Conservation (phyloP, 108 stramenopile species). For the Conticribra guillardii region DNA sequence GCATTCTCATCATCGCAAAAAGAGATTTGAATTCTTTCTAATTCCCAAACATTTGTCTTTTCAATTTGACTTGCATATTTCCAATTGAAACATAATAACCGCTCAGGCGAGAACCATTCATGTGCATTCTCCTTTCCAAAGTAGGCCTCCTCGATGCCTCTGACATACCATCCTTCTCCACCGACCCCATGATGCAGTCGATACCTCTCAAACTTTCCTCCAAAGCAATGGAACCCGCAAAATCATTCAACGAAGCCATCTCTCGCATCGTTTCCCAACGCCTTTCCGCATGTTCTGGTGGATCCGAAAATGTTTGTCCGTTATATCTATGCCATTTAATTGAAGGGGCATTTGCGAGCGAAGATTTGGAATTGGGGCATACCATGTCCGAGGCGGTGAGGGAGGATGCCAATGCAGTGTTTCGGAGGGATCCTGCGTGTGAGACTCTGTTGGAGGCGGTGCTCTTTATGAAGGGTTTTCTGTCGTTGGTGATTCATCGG, state of each 20-base stretch:
- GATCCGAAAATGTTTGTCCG: conserved; percentile 53
- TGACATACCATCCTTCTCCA: conserved; percentile 1
- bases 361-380: conserved; percentile 55
- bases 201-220: not conserved
- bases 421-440: conserved; percentile 71
- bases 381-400: conserved; percentile 70
- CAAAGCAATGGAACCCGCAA: conserved; percentile 4
- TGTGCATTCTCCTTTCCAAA: conserved; percentile 34
- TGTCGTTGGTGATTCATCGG: conserved; percentile 46
- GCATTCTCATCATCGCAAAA: not conserved
- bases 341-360: conserved; percentile 28
- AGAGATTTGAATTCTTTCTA: too few species aligned
- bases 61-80: not conserved
- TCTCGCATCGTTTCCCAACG: conserved; percentile 43
- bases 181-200: not conserved
- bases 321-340: conserved; percentile 41
- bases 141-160: conserved; percentile 31
- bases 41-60: not conserved
- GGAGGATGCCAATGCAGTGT: conserved; percentile 60
- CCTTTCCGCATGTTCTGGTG: conserved; percentile 34
- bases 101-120: conserved; percentile 36
- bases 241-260: conserved; percentile 38
- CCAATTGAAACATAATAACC: not conserved
- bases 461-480: conserved; percentile 72
- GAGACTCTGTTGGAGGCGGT: conserved; percentile 65